Percentiles rank a stretch among this genome's conserved stretches.
Conservation (phyloP, 257 asterid genomes). For the Cruciata laevipes region DNA sequence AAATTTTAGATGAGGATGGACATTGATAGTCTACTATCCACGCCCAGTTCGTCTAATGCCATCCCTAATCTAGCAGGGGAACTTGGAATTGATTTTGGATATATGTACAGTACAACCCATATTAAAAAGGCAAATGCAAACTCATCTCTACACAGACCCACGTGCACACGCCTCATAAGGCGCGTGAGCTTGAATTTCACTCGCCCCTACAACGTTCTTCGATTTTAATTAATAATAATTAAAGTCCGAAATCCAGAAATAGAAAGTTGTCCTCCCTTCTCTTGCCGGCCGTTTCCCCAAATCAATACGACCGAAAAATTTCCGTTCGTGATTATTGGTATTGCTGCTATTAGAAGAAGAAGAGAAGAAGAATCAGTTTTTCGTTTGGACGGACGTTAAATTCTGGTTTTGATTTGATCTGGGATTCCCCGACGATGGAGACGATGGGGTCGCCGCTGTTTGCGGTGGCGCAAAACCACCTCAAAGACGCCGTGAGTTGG, state of each 20-base stretch:
- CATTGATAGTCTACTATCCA: no score
- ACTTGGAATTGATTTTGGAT: no score
- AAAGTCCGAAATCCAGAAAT: conserved; percentile 8
- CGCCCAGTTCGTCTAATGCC: no score
- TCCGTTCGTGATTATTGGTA: background rate
- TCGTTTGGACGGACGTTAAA: background rate
- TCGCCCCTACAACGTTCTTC: background rate
- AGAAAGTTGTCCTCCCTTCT: conserved; percentile 11
- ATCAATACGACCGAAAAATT: background rate
- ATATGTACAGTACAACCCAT: no score
- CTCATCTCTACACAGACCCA: background rate
- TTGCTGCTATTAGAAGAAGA: background rate
- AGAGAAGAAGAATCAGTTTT: background rate
- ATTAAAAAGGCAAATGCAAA: background rate
- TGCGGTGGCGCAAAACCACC: conserved; percentile 35
- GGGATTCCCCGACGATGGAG: conserved; percentile 36
- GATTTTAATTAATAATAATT: background rate
- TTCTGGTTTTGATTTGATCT: background rate
- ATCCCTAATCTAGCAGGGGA: no score
- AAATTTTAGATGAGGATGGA: no score
- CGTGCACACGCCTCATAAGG: conserved; percentile 1
- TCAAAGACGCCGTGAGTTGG: conserved; percentile 64
- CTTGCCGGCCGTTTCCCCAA: conserved; percentile 27
- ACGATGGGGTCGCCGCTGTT: conserved; percentile 30
- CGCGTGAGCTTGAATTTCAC: background rate